Base-by-base conservation (phyloP, 495 filamentous ascomycete genomes). In the Penicillium paradoxum region DNA sequence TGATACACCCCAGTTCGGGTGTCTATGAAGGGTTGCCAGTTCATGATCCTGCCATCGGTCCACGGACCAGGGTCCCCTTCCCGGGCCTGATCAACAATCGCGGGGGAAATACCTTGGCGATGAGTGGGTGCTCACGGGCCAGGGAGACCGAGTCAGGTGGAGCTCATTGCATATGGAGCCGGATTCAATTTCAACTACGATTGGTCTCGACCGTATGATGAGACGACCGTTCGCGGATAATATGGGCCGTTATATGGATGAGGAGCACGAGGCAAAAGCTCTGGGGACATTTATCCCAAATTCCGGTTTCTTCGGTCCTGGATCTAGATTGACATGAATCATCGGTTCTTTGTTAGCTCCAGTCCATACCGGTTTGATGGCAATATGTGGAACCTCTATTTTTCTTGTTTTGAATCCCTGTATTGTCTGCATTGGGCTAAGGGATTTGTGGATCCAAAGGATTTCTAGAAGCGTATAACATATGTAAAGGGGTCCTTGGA, bases 41-140 rank as follows among this genome's bases (percentile, higher is more conserved):
- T 73, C 51, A 73, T n/a, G 71, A n/a, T 73, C 78, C 46, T 79
- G 68, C 39, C 51, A 73, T 79, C 25, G 76, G 75, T 0, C 76
- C 76, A 0, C 74, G 78, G 58, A 78, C 69, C 7, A 55, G 58
- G 47, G 79, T 57, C 76, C 75, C 0, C 60, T 79, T 42, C 77
- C 74, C 73, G 0, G 76, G 77, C 3, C 60, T 79, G 13, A 60
- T 77, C 51, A 79, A 80, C 37, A 76, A 71, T 54, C 62, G 62
- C 8, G 73, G 72, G 0, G 29, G 63, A 49, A 79, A 81, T 54
- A 70, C 65, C 5, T n/a, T 80, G 38, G 72, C 67, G 10, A 60
- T 80, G 17, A 75, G 70, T 79, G 76, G 75, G 72, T 69, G 6
- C 58, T 72, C 64, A 71, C 63, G 9, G 74, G 75, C 36, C 56